These are phyloP conservation scores for Trichoderma reesei DNA, from an alignment of 495 filamentous ascomycete genomes.

Conservation along the genomic window DNA sequence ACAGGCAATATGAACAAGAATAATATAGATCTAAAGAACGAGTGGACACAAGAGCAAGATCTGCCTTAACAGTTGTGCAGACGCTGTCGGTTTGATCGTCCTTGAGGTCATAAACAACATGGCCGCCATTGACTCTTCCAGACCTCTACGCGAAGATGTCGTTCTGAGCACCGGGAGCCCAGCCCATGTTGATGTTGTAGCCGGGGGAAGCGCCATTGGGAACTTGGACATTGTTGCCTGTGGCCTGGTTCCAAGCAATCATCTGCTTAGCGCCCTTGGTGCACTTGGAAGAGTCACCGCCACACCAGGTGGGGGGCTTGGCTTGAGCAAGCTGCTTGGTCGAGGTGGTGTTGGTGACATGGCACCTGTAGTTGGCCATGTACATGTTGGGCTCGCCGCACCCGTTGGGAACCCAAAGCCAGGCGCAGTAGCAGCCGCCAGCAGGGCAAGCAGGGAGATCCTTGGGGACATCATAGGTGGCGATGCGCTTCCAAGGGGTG, in stretches of 20 bases:
- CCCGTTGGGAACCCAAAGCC: conserved; percentile 47
- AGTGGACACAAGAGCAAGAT: background rate
- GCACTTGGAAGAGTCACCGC: conserved; percentile 32
- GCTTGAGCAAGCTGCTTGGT: conserved; percentile 30
- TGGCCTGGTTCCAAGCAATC: conserved; percentile 39
- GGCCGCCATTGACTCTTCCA: background rate
- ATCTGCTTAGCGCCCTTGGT: conserved; percentile 46
- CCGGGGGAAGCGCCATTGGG: conserved; percentile 21
- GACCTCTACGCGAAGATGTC: conserved; percentile 31
- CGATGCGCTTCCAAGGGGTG: conserved; percentile 41
- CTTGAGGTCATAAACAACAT: background rate
- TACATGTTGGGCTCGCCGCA: conserved; percentile 42
- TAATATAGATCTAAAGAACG: background rate
- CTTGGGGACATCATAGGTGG: conserved; percentile 38
- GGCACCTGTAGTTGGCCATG: conserved; percentile 47
- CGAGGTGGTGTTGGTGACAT: conserved; percentile 35
- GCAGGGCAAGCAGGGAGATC: conserved; percentile 38
- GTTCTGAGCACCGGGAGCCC: conserved; percentile 33
- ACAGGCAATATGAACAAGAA: background rate
- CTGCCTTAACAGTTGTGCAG: background rate
- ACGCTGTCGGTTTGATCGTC: too few species aligned
- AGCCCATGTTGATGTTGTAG: conserved; percentile 36
- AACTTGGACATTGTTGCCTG: conserved; percentile 30
- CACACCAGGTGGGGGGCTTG: conserved; percentile 35
- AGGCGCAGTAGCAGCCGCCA: conserved; percentile 45